These are phyloP conservation scores for Leptomonas seymouri DNA, from an alignment of 208 protist species.

Conservation along the genomic window DNA sequence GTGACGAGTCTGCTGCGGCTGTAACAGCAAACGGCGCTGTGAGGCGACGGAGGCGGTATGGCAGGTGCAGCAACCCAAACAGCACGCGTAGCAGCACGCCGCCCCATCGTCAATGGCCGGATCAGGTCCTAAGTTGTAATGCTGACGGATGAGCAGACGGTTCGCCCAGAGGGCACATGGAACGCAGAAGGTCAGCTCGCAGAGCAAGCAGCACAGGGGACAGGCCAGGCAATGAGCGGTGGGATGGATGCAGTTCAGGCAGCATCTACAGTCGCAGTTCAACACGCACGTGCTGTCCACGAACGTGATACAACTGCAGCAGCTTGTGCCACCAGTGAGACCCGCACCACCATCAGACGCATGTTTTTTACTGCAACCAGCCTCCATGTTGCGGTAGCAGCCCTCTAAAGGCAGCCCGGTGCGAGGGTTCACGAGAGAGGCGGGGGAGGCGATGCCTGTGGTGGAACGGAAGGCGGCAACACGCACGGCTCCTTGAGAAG, in stretches of 20 bases:
- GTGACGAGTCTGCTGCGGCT: background rate
- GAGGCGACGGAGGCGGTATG: background rate
- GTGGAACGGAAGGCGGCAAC: conserved; percentile 7
- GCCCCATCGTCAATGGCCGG: conserved; percentile 25
- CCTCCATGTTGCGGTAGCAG: conserved; percentile 35
- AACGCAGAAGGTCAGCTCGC: conserved; percentile 48
- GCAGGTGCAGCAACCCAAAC: conserved; percentile 33
- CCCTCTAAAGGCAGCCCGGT: conserved; percentile 42
- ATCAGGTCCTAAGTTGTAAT: conserved; percentile 50
- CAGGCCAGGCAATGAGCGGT: conserved; percentile 39
- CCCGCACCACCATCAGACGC: background rate
- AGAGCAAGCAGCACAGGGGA: conserved; percentile 40
- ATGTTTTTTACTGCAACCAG: background rate
- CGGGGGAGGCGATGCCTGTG: conserved; percentile 23
- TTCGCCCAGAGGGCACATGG: conserved; percentile 55
- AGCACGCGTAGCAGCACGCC: conserved; percentile 40
- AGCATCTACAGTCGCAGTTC: conserved; percentile 26
- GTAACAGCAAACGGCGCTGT: background rate
- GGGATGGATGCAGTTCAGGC: conserved; percentile 33
- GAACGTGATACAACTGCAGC: conserved; percentile 33
- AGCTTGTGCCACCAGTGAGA: conserved; percentile 8
- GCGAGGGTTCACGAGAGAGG: conserved; percentile 25
- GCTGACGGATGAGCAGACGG: conserved; percentile 50
- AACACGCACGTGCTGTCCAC: conserved; percentile 18
- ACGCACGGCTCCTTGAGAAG: background rate